Percentiles rank a stretch among this genome's conserved stretches.
Evolutionary conservation across 2,329 filamentous ascomycete species (phyloP).

Genomic region (Claviceps africana): DNA sequence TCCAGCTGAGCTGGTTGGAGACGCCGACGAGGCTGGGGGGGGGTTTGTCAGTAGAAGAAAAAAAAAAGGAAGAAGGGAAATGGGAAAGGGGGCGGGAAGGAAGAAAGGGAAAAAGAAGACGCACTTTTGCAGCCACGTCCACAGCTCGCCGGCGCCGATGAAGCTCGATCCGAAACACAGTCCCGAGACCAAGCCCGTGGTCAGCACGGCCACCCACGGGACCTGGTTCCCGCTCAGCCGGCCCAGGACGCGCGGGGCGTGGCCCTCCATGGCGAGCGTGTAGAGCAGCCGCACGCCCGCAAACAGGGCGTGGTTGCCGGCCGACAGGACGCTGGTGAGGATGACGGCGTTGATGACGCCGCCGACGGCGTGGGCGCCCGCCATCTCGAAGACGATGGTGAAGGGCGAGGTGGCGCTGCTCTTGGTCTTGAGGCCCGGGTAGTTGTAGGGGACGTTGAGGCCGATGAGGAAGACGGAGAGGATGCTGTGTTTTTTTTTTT

Average conservation of each 20-base stretch:
- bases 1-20: conserved; percentile 54
- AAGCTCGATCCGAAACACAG: conserved; percentile 52
- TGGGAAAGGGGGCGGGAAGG: too few species aligned
- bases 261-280: conserved; percentile 25
- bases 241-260: conserved; percentile 42
- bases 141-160: conserved; percentile 50
- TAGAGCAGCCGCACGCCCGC: conserved; percentile 21
- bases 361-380: conserved; percentile 36
- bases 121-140: conserved; percentile 53
- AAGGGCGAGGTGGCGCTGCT: conserved; percentile 23
- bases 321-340: conserved; percentile 23
- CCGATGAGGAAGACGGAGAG: conserved; percentile 32
- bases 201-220: conserved; percentile 29
- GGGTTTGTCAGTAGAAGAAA: background rate
- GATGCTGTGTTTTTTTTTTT: conserved; percentile 18
- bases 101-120: conserved; percentile 5
- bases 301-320: conserved; percentile 24
- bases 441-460: conserved; percentile 44
- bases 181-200: conserved; percentile 40
- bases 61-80: background rate
- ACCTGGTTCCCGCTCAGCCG: conserved; percentile 21
- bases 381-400: conserved; percentile 46
- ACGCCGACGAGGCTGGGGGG: conserved; percentile 43
- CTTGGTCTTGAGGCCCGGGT: conserved; percentile 19
- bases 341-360: conserved; percentile 48